These are phyloP conservation scores for Fraxinus albicans DNA, from an alignment of 305 asterid genomes.

Conservation along the genomic window DNA sequence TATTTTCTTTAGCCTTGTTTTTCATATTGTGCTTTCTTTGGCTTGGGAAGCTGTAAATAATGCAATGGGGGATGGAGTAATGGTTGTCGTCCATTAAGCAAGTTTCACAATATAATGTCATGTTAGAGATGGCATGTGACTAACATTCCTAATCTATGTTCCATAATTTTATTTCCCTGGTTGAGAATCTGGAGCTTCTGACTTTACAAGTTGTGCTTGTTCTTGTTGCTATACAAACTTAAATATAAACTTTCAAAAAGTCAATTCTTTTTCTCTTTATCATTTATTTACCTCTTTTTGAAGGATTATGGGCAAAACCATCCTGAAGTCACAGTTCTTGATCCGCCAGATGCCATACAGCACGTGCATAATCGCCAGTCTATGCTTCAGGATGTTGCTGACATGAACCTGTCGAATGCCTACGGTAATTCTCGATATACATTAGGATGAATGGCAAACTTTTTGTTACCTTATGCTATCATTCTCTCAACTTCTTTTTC, in stretches of 20 bases:
- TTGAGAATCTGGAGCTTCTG: neutral
- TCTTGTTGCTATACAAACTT: neutral
- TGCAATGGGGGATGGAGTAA: neutral
- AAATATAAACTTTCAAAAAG: neutral
- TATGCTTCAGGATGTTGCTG: constrained; percentile 96
- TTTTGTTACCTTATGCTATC: constrained; percentile 7
- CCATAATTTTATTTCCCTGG: neutral
- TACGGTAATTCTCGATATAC: constrained; percentile 49
- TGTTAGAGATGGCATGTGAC: neutral
- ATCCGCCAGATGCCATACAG: constrained; percentile 94
- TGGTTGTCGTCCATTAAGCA: neutral
- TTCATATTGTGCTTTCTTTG: neutral
- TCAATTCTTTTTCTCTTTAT: neutral
- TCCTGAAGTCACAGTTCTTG: constrained; percentile 97
- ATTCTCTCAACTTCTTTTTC: neutral
- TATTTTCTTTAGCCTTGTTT: neutral
- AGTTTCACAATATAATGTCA: neutral
- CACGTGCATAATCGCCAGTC: constrained; percentile 83
- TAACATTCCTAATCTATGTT: neutral
- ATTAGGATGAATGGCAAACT: neutral
- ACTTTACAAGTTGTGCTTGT: neutral
- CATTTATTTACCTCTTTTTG: constrained; percentile 19
- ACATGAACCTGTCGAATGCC: constrained; percentile 67
- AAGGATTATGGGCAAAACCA: constrained; percentile 84
- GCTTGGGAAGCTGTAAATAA: neutral